Percentiles rank a stretch among this genome's conserved stretches.
Conservation (phyloP, 352 stramenopile species). For the Globisporangium ultimum region DNA sequence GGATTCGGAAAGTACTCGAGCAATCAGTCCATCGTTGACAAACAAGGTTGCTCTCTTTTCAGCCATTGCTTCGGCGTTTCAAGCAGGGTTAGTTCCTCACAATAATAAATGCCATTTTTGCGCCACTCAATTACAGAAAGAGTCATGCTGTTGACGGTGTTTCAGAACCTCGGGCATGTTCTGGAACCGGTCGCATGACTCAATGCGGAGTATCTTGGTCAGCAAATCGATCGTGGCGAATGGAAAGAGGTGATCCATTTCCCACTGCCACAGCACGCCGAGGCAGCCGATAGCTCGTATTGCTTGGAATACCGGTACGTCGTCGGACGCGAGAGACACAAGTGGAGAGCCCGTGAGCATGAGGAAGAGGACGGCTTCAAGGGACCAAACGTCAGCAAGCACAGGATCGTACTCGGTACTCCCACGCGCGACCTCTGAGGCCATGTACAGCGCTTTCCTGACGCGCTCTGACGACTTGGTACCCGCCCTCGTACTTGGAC, state of each 20-base stretch:
- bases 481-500: constrained; percentile 18
- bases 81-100: no score
- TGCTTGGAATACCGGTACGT: constrained; percentile 25
- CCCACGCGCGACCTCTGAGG: constrained; percentile 44
- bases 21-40: no score
- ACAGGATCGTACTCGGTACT: constrained; percentile 34
- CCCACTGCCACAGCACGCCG: constrained; percentile 32
- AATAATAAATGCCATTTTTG: no score
- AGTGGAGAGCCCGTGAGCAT: constrained; percentile 57
- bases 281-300: constrained; percentile 19
- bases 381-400: constrained; percentile 59
- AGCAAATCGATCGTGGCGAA: constrained; percentile 9
- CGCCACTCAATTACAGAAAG: no score
- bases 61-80: no score
- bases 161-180: background rate
- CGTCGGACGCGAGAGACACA: constrained; percentile 26
- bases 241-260: constrained; percentile 13
- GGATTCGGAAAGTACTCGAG: no score
- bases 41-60: no score
- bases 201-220: constrained; percentile 1
- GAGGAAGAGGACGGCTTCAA: constrained; percentile 67
- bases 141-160: background rate
- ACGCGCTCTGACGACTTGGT: constrained; percentile 31
- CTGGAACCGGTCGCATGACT: constrained; percentile 9
- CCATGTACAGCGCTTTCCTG: constrained; percentile 68